Evolutionary conservation across 140 eudicot genomes (phyloP), one percentile per base, ranked within the genome.

Genomic region (Ambrosia hybrid): DNA sequence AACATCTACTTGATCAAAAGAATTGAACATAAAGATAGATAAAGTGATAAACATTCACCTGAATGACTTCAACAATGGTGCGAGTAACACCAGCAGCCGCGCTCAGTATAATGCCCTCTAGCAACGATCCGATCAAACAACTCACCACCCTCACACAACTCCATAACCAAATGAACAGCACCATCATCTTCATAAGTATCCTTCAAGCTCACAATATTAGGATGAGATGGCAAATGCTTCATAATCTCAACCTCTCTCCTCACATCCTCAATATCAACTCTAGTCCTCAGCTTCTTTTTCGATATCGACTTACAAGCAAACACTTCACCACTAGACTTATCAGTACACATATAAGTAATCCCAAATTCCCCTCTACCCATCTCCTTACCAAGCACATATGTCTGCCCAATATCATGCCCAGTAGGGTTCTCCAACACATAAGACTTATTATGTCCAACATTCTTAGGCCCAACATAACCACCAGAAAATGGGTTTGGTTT

Each of bases 111-210:
- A 83, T 88, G 95, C 33, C 95, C 95, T 45, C 90, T 78, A 9
- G 95, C 90, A 65, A 88, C 90, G 13, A 88, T 88, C 57, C 95
- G 73, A 76, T 88, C 95, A 70, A 88, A 88, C 62, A 88, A 56
- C 56, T 88, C 95, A 0, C 95, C 95, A 13, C 95, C 95, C 74
- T 85, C 95, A 45, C 95, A 88, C 86, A 88, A 73, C 79, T 88
- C 95, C 95, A 88, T 88, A 52, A 88, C 90, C 76, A 88, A 80
- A 76, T 88, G 95, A 76, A 88, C 95, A 0, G 88, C 90, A 41
- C 65, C 74, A 78, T 85, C 86, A 43, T 88, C 95, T 78, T 88
- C 95, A 71, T 85, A 88, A 17, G 95, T 80, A 39, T 73, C 90
- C 81, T 82, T 88, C 58, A 88, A 76, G 60, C 77, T 80, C 68